Conservation (phyloP, 441 rosid genomes). For the Aleurites moluccanus region DNA sequence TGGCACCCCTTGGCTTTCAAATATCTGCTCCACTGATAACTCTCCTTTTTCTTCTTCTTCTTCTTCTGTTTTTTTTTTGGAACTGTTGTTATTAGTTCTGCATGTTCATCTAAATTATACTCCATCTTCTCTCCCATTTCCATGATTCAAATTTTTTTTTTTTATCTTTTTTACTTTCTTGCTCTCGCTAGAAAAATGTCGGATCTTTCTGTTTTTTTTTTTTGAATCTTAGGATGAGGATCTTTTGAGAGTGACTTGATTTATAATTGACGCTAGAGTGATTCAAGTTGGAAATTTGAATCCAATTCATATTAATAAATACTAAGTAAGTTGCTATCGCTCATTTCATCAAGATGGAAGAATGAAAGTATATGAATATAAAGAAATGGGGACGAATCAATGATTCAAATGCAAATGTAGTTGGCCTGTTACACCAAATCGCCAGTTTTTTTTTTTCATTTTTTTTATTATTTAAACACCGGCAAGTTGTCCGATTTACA, state of each 20-base stretch:
- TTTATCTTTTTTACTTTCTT: too few species aligned
- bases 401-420: background rate
- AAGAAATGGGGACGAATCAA: background rate
- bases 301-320: background rate
- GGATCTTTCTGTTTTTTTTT: too few species aligned
- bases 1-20: constrained; percentile 16
- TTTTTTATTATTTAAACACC: too few species aligned
- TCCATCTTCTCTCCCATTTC: background rate
- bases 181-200: too few species aligned
- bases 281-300: background rate
- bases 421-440: background rate
- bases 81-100: background rate
- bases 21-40: constrained; percentile 18
- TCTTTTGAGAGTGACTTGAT: background rate
- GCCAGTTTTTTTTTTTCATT: background rate
- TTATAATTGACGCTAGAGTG: background rate
- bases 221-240: constrained; percentile 8
- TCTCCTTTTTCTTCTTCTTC: constrained; percentile 1
- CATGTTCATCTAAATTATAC: constrained; percentile 5
- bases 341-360: background rate
- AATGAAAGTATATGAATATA: background rate
- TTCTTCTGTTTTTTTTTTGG: background rate
- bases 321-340: background rate
- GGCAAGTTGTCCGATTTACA: background rate
- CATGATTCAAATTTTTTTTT: background rate